Percentiles rank a stretch among this genome's conserved stretches.
Conservation (phyloP, 345 rosid genomes). For the Ricinus communis region DNA sequence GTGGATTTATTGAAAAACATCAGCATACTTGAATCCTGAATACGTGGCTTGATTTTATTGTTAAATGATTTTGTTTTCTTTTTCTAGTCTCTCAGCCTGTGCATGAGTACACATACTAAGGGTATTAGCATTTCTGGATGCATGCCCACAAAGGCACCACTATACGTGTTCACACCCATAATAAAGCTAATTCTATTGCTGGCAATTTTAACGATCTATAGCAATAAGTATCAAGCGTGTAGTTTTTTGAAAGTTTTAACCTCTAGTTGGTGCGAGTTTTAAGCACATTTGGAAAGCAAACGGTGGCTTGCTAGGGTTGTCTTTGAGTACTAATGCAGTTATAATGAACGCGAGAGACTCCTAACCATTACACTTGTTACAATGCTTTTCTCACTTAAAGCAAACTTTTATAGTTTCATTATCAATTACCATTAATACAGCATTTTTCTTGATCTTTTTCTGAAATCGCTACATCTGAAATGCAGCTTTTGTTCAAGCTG, state of each 20-base stretch:
- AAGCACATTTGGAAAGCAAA: not conserved
- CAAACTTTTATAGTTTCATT: not conserved
- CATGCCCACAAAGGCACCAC: not conserved
- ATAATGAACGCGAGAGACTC: not conserved
- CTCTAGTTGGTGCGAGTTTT: not conserved
- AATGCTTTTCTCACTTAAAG: not conserved
- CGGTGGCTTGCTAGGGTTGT: not conserved
- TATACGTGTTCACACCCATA: not conserved
- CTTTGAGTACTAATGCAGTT: not conserved
- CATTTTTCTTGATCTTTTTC: not conserved
- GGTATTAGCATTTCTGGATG: slow-evolving; percentile 1
- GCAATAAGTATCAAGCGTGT: not conserved
- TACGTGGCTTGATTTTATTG: not conserved
- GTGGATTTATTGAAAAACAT: not conserved
- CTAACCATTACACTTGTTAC: not conserved
- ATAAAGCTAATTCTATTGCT: not conserved
- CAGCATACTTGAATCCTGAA: not conserved
- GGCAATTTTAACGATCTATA: not conserved
- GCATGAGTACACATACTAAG: not conserved
- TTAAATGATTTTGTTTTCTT: not conserved
- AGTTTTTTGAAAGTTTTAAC: not conserved
- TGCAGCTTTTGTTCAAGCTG: slow-evolving; percentile 86
- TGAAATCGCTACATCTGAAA: slow-evolving; percentile 13
- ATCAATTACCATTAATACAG: not conserved
- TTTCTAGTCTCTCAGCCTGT: not conserved